phyloP scores from a whole-genome alignment of 2,329 filamentous ascomycete genomes.

The Monilinia laxa region DNA sequence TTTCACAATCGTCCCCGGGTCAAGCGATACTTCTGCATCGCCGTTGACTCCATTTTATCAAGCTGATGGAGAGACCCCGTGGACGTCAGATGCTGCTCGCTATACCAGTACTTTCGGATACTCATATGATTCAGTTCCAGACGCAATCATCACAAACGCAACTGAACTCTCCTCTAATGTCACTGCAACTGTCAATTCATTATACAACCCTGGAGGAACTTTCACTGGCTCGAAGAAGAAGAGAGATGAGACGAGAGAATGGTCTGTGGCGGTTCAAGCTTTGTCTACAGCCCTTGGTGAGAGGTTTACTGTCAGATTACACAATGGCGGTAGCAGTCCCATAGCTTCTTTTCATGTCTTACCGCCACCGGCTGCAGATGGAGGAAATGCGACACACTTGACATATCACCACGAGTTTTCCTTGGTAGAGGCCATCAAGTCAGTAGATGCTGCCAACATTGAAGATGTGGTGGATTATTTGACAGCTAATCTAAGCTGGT shows the following conservation, averaged over 20 bases:
- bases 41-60: conserved; percentile 33
- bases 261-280: conserved; percentile 24
- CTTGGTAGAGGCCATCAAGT: conserved; percentile 24
- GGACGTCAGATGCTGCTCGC: conserved; percentile 28
- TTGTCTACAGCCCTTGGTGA: background rate
- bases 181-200: conserved; percentile 56
- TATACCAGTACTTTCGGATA: conserved; percentile 32
- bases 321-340: background rate
- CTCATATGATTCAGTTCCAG: conserved; percentile 40
- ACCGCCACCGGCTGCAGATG: conserved; percentile 1
- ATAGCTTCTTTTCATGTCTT: background rate
- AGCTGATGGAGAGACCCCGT: conserved; percentile 35
- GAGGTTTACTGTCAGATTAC: background rate
- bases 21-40: conserved; percentile 37
- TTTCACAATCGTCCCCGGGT: conserved; percentile 34
- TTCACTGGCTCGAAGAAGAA: background rate
- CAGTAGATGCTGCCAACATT: conserved; percentile 25
- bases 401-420: conserved; percentile 34
- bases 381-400: conserved; percentile 24
- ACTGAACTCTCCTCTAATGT: conserved; percentile 59
- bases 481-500: conserved; percentile 33
- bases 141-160: conserved; percentile 50
- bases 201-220: conserved; percentile 44
- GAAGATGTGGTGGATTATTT: conserved; percentile 28
- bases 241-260: conserved; percentile 26